Evolutionary conservation across 495 filamentous ascomycete species (phyloP), one percentile per base, ranked within the genome.

Genomic region (Podospora didyma): DNA sequence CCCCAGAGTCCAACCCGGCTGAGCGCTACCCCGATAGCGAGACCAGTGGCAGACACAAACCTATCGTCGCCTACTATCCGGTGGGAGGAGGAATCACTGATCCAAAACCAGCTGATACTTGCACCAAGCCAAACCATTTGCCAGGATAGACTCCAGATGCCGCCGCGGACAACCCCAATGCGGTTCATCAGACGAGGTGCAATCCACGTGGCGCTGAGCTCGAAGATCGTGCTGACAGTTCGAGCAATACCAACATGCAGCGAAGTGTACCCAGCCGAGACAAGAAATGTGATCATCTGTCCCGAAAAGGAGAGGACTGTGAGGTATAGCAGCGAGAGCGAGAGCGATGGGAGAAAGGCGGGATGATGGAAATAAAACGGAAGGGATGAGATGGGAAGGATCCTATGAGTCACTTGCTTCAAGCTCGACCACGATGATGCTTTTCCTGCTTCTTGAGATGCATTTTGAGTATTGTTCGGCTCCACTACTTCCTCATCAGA

Each of bases 1-100:
- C 85, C 83, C 79, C 87, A 84, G 0, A 90, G 72, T 0, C 87
- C 87, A 6, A 88, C 35, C 0, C 87, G 75, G 51, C 85, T 88
- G 11, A 86, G 26, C 0, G 78, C 75, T 0, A 83, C 78, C 0
- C 79, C 82, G 3, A 62, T 67, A 2, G 80, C 76, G 14, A 88
- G 67, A 10, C 72, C 73, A 0, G 59, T 64, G 0, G 78, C 79
- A 2, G 80, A 72, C 1, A 76, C 21, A 20, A 64, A 6, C 48
- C 23, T 45, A 31, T 58, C 51, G 11, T 37, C 46, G 7, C 53
- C 46, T 3, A 14, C 51, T 16, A 6, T 14, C 21, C 19, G 24
- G 34, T 2, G 6, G 10, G 52, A 51, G 17, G 26, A 58, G 5
- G 53, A 31, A 14, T 70, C 51, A 46, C 61, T 59, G 45, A 68